Base-by-base conservation (phyloP, 768 basidiomycete genomes). In the Phallus indusiatus region DNA sequence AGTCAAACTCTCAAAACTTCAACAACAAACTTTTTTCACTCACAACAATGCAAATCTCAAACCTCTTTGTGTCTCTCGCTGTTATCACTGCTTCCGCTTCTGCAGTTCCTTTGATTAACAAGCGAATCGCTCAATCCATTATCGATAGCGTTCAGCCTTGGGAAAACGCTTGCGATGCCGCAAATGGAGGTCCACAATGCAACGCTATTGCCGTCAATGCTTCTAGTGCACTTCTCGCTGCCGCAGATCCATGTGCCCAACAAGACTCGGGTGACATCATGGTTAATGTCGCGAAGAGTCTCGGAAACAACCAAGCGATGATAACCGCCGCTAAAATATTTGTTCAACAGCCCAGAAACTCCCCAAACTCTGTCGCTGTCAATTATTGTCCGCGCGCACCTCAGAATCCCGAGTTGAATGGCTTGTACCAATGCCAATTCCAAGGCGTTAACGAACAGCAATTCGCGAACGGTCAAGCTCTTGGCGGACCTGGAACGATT, bases 341-440 rank as follows among this genome's bases (percentile, higher is more conserved):
- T 60, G 72, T 64, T 5, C 81, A 83, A 68, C 82, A 83, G 68
- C 77, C 82, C 0, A 76, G 81, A 48, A 82, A 83, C 67, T 72
- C 79, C 22, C 76, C 78, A 12, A 71, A 73, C n/a, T 62, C 69
- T 52, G 72, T 80, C 59, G 74, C 73, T 36, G 72, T 81, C 1
- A 78, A 69, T 1, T 83, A 82, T 70, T 84, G 82, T 68, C 76
- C 82, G 62, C 64, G 70, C n/a, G 75, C 80, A 0, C 80, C 81
- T 17, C 68, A 67, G 60, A 82, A 83, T 62, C 24, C 70, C 0
- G 79, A 83, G 66, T 74, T 84, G 11, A 72, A 76, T 52, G 81
- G 81, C 8, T 70, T 80, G 33, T 82, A 78, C 71, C 81, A 82
- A 64, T 83, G 81, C 66, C 83, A 84, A 67, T 82, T 77, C 68